Base-by-base conservation (phyloP, 805 yeast species). In the Cyberlindnera xylosilytica region DNA sequence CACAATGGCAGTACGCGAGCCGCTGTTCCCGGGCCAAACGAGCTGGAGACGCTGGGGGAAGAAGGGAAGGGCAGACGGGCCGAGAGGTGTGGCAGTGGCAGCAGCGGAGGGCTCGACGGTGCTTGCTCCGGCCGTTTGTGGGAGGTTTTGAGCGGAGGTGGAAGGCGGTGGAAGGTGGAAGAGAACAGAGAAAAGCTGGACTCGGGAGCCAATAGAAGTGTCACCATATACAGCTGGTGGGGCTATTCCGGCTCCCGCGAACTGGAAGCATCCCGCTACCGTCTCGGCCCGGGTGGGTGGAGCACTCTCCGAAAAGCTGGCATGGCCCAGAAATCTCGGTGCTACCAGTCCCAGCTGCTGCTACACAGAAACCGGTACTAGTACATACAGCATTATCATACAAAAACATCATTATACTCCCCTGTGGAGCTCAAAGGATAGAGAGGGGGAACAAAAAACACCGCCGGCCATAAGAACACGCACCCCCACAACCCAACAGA, bases 191-290 rank as follows among this genome's bases (percentile, higher is more conserved):
- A 11, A 27, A 27, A 27, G 30, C 24, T 22, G 24, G 24, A 22
- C 24, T 10, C 10, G 24, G 24, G 24, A 18, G 45, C 45, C 45
- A 42, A 42, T 42, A 42, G 45, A 42, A 42, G 45, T 34, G 42
- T 30, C 38, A 42, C 45, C 42, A 42, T 36, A 30, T 34, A 23
- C 17, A 15, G 27, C n/a, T 9, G 7, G 24, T 22, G 29, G 6
- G 39, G 34, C 35, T 35, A 20, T 36, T 20, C 41, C 38, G 38
- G 41, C 22, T n/a, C 40, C 38, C 38, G 40, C 45, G 32, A 33
- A 33, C 12, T 18, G 7, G 34, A 31, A 31, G 34, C 34, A 10
- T 8, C 19, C 7, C 23, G 34, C 11, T 4, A 11, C 19, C 9
- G 9, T 11, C 10, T 6, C 20, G 24, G 24, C 24, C 24, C 24